Evolutionary conservation across 805 yeast genomes (phyloP), one percentile per base, ranked within the genome.

Genomic region (Cyberlindnera americana): DNA sequence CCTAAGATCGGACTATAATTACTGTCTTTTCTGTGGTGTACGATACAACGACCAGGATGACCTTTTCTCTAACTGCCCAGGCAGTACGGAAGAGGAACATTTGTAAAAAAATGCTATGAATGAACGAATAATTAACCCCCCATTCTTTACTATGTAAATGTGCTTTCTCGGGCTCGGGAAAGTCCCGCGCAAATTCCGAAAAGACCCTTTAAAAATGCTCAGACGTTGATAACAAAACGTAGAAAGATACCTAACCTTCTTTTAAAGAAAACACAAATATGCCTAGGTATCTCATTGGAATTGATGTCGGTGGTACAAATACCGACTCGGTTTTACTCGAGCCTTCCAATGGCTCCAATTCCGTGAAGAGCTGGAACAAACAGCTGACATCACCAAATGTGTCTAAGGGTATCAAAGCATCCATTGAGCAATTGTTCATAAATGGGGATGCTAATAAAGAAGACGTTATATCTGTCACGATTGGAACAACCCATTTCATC

Each of bases 271-370:
- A 21, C 7, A 25, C n/a, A 25, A 25, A 9, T 8, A 47, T 46
- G 48, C 25, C 48, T 1, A 41, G 41, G n/a, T 48, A 49, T 27
- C 46, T 67, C 8, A 63, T 72, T 25, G 78, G 77, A 18, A 67
- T 72, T 15, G 77, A 72, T 50, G 76, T 72, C 30, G 77, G 77
- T 18, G 77, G 77, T 13, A 72, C 77, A 26, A 71, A 71, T 56
- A 69, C 76, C 1, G 77, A 72, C 50, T 61, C 70, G 17, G 77
- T 72, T 23, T 51, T 72, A 18, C 41, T 72, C 7, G 69, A 70
- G 37, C 71, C 75, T 1, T 33, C 57, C 6, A 29, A 40, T 11
- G 47, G 50, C 3, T 39, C 48, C 24, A 52, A 60, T 26, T 67
- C 70, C 1, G 67, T 71, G 3, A 27, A 70, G 12, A 56, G 69